Base-by-base conservation (phyloP, 805 yeast species). In the Schwanniomyces pseudopolymorphus region DNA sequence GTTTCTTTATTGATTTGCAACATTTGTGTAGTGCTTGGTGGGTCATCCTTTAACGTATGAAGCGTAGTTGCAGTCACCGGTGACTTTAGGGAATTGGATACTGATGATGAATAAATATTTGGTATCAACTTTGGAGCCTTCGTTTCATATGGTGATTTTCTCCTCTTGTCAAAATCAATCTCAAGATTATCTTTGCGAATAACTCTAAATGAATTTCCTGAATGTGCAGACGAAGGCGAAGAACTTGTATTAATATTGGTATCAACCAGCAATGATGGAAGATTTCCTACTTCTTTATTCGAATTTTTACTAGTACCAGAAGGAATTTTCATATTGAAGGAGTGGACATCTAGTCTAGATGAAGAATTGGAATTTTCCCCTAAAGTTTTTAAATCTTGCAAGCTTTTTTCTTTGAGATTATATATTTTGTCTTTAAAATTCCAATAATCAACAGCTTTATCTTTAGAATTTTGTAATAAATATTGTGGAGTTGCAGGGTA, bases 141-240 rank as follows among this genome's bases (percentile, higher is more conserved):
- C 16, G 68, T 60, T 16, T 70, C 81, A 57, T 79, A 87, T 1
- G 96, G 95, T 0, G 96, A 84, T 39, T 80, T 81, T 38, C 96
- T 68, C 43, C 89, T 74, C 54, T 85, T 81, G 56, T 89, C 94
- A 59, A 89, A 89, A 62, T 90, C 90, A 49, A 88, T 88, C 56
- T 87, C 96, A 27, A 78, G 71, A 11, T 78, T 80, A n/a, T 78
- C 81, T 20, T 80, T 78, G 26, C 91, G 67, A 7, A 89, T 76
- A 0, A 89, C 84, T 48, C 85, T 75, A 60, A 89, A 88, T 0
- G 89, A 70, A 36, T 78, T 56, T 5, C 43, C 10, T n/a, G 47
- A 44, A 25, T 40, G 33, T 6, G 45, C 27, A 17, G 49, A 45
- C 13, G 44, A 28, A 17, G 40, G 39, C 6, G 46, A 20, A 10